phyloP scores from a whole-genome alignment of 179 eudicot genomes.

The Pouteria campechiana region DNA sequence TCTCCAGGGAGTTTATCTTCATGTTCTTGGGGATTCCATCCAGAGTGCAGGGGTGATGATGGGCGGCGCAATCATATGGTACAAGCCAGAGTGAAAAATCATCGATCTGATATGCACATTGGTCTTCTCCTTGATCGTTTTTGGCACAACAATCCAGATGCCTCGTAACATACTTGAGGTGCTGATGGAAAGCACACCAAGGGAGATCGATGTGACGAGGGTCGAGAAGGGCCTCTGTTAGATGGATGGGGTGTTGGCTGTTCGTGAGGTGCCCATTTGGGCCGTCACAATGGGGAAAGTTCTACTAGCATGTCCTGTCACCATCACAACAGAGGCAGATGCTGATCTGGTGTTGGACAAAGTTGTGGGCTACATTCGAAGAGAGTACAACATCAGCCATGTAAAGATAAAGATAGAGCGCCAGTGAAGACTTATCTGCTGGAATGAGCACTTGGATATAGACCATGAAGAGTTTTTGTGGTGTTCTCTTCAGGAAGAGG shows the following conservation, averaged over 20 bases:
- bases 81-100: conserved; percentile 32
- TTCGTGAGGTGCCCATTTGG: conserved; percentile 59
- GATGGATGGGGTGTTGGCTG: conserved; percentile 30
- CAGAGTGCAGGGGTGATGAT: conserved; percentile 50
- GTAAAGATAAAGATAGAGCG: conserved; percentile 31
- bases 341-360: conserved; percentile 14
- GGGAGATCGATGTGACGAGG: conserved; percentile 20
- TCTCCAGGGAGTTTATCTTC: conserved; percentile 49
- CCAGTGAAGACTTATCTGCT: too few relatives aligned
- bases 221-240: conserved; percentile 24
- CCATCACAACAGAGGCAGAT: conserved; percentile 19
- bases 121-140: conserved; percentile 20
- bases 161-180: conserved; percentile 16
- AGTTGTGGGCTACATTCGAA: conserved; percentile 21
- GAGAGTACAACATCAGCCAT: conserved; percentile 24
- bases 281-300: conserved; percentile 34
- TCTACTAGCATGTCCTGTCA: conserved; percentile 36
- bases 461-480: too few relatives aligned
- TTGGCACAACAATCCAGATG: conserved; percentile 32
- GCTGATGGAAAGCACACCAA: conserved; percentile 47
- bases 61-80: conserved; percentile 38
- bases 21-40: conserved; percentile 32
- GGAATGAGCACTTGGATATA: too few relatives aligned
- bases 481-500: too few relatives aligned
- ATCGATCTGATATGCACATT: conserved; percentile 42